Conservation (phyloP, 192 early-diverging fungal species). For the Funneliformis geosporum region DNA sequence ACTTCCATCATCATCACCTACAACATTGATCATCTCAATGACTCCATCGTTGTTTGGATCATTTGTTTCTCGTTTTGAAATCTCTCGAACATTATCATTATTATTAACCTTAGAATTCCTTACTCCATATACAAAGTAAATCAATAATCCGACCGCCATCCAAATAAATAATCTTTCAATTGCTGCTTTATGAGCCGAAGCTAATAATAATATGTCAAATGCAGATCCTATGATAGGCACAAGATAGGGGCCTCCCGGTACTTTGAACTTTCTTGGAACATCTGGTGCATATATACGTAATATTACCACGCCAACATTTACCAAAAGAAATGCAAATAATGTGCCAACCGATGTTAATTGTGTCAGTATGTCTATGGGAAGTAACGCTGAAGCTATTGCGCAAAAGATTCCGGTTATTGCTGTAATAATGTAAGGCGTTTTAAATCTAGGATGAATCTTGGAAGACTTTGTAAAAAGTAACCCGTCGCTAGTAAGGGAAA, state of each 20-base stretch:
- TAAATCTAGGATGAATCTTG: slow-evolving; percentile 67
- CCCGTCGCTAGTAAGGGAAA: slow-evolving; percentile 57
- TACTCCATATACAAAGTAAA: slow-evolving; percentile 70
- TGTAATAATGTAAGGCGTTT: slow-evolving; percentile 78
- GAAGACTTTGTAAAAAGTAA: slow-evolving; percentile 70
- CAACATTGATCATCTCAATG: too few relatives aligned
- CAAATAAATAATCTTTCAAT: slow-evolving; percentile 78
- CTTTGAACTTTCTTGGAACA: slow-evolving; percentile 65
- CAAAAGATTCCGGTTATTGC: slow-evolving; percentile 64
- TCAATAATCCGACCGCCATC: slow-evolving; percentile 73
- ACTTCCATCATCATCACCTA: too few relatives aligned
- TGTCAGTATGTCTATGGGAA: slow-evolving; percentile 82
- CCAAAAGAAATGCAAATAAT: slow-evolving; percentile 81
- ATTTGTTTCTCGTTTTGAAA: too few relatives aligned
- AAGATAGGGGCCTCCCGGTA: slow-evolving; percentile 70
- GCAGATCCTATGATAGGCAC: slow-evolving; percentile 66
- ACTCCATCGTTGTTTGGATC: too few relatives aligned
- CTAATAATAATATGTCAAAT: slow-evolving; percentile 64
- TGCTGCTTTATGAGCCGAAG: slow-evolving; percentile 61
- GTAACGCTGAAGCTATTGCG: slow-evolving; percentile 65
- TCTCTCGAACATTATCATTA: neutral
- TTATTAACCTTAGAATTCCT: neutral
- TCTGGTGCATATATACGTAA: slow-evolving; percentile 76
- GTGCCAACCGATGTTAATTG: slow-evolving; percentile 88
- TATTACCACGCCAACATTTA: slow-evolving; percentile 74